A percentile compares a stretch with the other conserved stretches of the same genome.
Conservation (phyloP, 192 early-diverging fungal species). For the Coemansia sp. region DNA sequence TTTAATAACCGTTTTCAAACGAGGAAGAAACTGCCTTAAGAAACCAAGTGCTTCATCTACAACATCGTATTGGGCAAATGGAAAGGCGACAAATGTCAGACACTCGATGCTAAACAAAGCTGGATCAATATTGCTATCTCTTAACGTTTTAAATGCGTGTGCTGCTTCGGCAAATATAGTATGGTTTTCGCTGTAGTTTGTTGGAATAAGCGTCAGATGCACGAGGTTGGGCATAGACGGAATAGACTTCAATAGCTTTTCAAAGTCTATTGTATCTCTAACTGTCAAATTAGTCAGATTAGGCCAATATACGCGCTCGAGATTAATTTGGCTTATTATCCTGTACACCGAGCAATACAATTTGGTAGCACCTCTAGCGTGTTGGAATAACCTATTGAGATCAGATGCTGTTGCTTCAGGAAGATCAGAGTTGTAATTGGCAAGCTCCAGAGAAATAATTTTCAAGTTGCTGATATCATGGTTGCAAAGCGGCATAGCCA, state of each 20-base stretch:
- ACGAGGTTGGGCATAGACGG: neutral
- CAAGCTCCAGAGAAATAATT: neutral
- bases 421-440: neutral
- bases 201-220: neutral
- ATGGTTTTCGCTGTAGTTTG: neutral
- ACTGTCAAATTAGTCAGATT: neutral
- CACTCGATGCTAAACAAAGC: neutral
- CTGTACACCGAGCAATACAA: neutral
- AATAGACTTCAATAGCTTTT: neutral
- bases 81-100: neutral
- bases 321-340: neutral
- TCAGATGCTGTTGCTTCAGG: neutral
- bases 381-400: neutral
- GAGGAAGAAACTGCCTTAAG: too few species aligned
- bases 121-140: neutral
- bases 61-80: neutral
- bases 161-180: neutral
- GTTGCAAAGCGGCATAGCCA: neutral
- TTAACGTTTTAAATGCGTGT: neutral
- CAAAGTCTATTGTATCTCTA: neutral
- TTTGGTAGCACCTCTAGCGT: neutral
- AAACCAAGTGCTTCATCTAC: neutral
- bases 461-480: neutral
- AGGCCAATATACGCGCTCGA: neutral
- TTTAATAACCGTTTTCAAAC: too few species aligned